A percentile compares a stretch with the other conserved stretches of the same genome.
Conservation (phyloP, 2,329 filamentous ascomycete species). For the Aurifilum marmelostoma region DNA sequence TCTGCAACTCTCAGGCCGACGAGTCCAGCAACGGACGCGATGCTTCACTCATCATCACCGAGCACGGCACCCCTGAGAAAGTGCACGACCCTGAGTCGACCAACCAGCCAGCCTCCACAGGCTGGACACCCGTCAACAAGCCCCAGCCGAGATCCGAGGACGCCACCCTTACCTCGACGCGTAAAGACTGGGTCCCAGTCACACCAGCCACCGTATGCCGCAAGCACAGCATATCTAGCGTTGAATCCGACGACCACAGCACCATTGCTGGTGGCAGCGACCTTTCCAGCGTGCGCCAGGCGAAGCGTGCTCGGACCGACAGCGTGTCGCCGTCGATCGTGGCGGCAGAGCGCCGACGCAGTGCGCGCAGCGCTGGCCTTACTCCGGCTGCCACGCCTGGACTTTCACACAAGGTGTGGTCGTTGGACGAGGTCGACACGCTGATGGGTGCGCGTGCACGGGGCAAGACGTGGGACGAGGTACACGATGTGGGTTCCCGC, state of each 20-base stretch:
- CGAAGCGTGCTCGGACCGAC: not conserved
- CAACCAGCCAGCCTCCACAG: not conserved
- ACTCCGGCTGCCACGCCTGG: not conserved
- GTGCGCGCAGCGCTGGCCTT: not conserved
- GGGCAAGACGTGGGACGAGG: not conserved
- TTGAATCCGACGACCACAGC: not conserved
- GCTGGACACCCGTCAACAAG: slow-evolving; percentile 1
- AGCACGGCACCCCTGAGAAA: not conserved
- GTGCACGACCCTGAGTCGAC: not conserved
- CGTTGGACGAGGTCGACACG: not conserved
- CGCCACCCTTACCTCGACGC: not conserved
- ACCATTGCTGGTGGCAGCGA: not conserved
- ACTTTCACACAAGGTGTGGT: slow-evolving; percentile 9
- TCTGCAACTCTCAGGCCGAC: not conserved
- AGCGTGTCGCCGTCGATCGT: not conserved
- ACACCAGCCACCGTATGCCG: not conserved
- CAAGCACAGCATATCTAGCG: not conserved
- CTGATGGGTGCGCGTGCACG: not conserved
- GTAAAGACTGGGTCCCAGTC: too few species aligned
- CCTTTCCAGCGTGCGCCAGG: not conserved
- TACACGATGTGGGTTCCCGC: slow-evolving; percentile 3
- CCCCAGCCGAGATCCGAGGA: not conserved
- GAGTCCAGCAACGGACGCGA: not conserved
- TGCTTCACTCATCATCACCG: not conserved
- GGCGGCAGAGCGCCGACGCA: not conserved